These are phyloP conservation scores for Trichoderma virens DNA, from an alignment of 495 filamentous ascomycete genomes.

Conservation along the genomic window DNA sequence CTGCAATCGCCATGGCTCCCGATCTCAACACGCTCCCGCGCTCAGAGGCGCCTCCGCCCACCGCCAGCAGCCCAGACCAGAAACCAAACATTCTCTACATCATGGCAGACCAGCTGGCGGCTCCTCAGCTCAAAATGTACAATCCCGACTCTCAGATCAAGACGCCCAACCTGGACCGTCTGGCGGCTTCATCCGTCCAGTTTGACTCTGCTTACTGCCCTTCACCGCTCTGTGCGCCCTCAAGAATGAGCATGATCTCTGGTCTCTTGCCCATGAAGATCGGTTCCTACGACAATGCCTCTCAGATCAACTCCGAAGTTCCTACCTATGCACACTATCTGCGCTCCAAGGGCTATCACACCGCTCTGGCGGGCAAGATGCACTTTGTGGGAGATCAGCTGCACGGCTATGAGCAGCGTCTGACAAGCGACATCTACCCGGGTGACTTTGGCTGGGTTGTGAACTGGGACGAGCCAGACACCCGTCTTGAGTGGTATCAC, in stretches of 20 bases:
- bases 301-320: constrained; percentile 61
- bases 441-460: constrained; percentile 86
- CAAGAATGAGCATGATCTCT: constrained; percentile 81
- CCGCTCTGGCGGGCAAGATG: constrained; percentile 88
- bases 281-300: constrained; percentile 79
- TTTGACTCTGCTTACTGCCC: constrained; percentile 89
- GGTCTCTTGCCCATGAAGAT: constrained; percentile 82
- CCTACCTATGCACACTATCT: constrained; percentile 88
- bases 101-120: constrained; percentile 89
- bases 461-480: constrained; percentile 82
- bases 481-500: constrained; percentile 83
- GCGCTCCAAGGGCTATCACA: constrained; percentile 76
- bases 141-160: constrained; percentile 72
- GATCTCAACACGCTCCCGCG: constrained; percentile 46
- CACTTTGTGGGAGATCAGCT: constrained; percentile 91
- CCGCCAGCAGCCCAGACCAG: constrained; percentile 16
- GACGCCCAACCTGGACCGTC: constrained; percentile 76
- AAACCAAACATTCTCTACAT: constrained; percentile 40
- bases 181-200: constrained; percentile 68
- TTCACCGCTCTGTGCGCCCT: constrained; percentile 79
- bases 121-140: constrained; percentile 75
- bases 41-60: constrained; percentile 20
- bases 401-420: constrained; percentile 78
- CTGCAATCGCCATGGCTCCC: constrained; percentile 45
- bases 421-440: constrained; percentile 90